Conservation (phyloP, 2,329 filamentous ascomycete genomes). For the Colletotrichum echinochloae region DNA sequence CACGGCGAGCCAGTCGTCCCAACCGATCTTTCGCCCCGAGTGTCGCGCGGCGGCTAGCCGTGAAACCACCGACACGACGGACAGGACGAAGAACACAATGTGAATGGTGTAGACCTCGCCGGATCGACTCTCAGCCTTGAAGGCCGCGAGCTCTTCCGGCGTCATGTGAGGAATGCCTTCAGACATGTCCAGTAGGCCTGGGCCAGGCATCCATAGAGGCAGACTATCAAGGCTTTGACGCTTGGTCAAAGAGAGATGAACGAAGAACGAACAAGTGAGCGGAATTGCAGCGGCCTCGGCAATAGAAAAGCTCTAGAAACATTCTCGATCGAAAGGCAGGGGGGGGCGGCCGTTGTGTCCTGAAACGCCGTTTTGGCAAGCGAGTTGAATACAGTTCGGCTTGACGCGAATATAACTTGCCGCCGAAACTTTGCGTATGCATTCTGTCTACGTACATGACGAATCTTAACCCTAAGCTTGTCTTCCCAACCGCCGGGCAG, state of each 20-base stretch:
- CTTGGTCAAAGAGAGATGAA: background rate
- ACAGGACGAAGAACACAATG: conserved; percentile 19
- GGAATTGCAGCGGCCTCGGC: too few relatives aligned
- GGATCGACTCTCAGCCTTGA: conserved; percentile 25
- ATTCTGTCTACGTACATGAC: background rate
- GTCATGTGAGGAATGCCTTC: conserved; percentile 29
- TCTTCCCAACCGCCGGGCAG: rapidly evolving
- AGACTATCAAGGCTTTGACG: background rate
- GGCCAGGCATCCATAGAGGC: background rate
- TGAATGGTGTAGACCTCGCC: conserved; percentile 25
- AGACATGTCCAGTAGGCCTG: conserved; percentile 11
- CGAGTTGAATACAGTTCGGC: background rate
- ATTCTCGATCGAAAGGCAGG: too few relatives aligned
- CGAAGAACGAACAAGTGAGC: background rate
- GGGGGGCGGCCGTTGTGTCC: background rate
- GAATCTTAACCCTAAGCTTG: background rate
- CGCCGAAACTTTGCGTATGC: background rate
- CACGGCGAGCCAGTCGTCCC: conserved; percentile 34
- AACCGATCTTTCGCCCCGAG: conserved; percentile 16
- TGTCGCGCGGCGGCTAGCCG: conserved; percentile 18
- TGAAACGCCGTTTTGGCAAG: background rate
- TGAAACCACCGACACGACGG: conserved; percentile 16
- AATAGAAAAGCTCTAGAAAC: background rate
- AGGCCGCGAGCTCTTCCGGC: conserved; percentile 16
- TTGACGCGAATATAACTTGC: background rate